phyloP scores from a whole-genome alignment of 106 monocot species.

The Allium cepa region DNA sequence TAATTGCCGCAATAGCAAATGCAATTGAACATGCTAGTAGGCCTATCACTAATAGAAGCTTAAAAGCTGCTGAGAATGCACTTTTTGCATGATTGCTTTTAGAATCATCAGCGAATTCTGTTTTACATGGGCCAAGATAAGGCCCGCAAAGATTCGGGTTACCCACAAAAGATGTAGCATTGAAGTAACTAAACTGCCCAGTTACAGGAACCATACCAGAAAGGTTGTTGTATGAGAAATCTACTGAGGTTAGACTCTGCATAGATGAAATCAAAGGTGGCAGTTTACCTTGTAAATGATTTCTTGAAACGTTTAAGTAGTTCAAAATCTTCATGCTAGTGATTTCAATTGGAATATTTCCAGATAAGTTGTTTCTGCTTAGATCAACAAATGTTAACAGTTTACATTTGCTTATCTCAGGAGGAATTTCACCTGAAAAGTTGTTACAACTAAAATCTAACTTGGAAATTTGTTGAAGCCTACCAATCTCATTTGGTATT shows the following conservation, averaged over 20 bases:
- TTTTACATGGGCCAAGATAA: conserved; percentile 42
- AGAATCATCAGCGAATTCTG: neutral
- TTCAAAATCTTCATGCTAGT: conserved; percentile 77
- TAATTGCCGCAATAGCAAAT: conserved; percentile 44
- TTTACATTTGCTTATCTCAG: conserved; percentile 56
- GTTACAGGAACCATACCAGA: conserved; percentile 74
- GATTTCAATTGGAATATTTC: conserved; percentile 44
- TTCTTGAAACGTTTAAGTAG: conserved; percentile 78
- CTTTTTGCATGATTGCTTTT: conserved; percentile 17
- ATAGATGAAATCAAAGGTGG: conserved; percentile 63
- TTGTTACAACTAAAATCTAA: conserved; percentile 56
- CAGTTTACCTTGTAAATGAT: conserved; percentile 58
- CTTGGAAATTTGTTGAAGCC: conserved; percentile 75
- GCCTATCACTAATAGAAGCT: conserved; percentile 54
- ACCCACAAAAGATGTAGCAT: conserved; percentile 80
- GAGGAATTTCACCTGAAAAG: conserved; percentile 40
- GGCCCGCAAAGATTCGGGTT: conserved; percentile 75
- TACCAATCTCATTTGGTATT: conserved; percentile 66
- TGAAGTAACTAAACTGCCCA: conserved; percentile 98
- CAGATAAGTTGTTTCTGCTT: conserved; percentile 53
- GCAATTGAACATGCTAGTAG: conserved; percentile 54
- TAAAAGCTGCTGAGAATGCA: conserved; percentile 43
- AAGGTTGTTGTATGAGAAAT: conserved; percentile 91
- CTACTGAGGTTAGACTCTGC: conserved; percentile 85
- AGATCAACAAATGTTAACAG: conserved; percentile 55